Evolutionary conservation across 768 basidiomycete genomes (phyloP).

Genomic region (Leucogyrophana mollusca): DNA sequence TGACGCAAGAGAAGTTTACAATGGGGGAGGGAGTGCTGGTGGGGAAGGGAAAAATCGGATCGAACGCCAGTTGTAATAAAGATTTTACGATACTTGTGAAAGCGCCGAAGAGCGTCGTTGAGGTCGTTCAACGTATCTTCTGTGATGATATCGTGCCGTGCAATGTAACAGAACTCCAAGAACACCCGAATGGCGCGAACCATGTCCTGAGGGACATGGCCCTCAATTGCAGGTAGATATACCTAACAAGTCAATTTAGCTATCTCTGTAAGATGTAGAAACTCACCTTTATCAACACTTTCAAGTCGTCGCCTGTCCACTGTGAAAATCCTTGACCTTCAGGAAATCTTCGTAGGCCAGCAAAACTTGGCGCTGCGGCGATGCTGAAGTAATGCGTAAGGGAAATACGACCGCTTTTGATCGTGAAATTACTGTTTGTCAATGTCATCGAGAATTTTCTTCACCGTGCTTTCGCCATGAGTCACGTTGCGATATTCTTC

Average conservation of each 20-base stretch:
- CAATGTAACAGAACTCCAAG: conserved; percentile 30
- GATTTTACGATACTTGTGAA: conserved; percentile 8
- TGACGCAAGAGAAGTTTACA: conserved; percentile 8
- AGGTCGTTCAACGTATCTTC: not conserved
- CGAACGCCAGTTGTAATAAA: not conserved
- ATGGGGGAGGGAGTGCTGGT: conserved; percentile 20
- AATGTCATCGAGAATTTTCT: conserved; percentile 32
- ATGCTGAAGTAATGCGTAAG: conserved; percentile 11
- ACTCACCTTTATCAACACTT: conserved; percentile 5
- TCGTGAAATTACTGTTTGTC: conserved; percentile 27
- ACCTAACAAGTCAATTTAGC: not conserved
- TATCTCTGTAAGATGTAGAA: not conserved
- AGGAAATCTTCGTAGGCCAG: conserved; percentile 20
- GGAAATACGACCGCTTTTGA: not conserved
- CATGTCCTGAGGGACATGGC: not conserved
- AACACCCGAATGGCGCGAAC: conserved; percentile 9
- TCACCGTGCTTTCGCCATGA: not conserved
- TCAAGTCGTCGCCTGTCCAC: conserved; percentile 34
- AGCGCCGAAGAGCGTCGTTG: conserved; percentile 4
- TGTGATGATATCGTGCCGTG: not conserved
- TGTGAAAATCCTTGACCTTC: conserved; percentile 28
- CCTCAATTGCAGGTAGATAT: conserved; percentile 2
- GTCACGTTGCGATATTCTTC: conserved; percentile 2
- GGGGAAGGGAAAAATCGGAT: conserved; percentile 21
- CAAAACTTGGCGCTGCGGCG: conserved; percentile 10